Base-by-base conservation (phyloP, 2,329 filamentous ascomycete species). In the Fusarium dimerum region DNA sequence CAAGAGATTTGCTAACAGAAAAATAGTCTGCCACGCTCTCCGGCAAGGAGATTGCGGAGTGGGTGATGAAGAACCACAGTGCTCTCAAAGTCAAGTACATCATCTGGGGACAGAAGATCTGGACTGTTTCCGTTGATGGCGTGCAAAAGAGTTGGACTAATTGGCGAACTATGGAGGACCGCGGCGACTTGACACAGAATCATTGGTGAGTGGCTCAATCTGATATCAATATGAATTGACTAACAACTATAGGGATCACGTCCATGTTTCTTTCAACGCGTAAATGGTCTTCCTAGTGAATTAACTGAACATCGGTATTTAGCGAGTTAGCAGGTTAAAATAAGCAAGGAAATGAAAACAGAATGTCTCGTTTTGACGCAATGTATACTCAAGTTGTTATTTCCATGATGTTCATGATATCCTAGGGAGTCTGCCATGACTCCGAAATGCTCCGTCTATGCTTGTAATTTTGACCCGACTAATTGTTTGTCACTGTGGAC, bases 41-140 rank as follows among this genome's bases (percentile, higher is more conserved):
- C 2, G 76, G 76, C 9, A 67, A 68, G 18, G 66, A 74, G 34
- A 76, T 79, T 34, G 77, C 76, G 2, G 75, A 79, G 60, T 79
- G 76, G 75, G 68, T 75, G 20, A 78, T 78, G 77, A 70, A 72
- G 32, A 75, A 79, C 55, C 68, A 70, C 13, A 59, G 42, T 26
- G 36, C 64, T 6, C 68, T 78, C 8, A 71, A 73, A 51, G 62
- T 79, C 59, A 78, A 76, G 63, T 79, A 79, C 53, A 71, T 79
- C 44, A 79, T 78, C 57, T 79, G 76, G 76, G 77, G 76, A 16
- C 76, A 79, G 65, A 71, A 68, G 53, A 79, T 79, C 60, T 79
- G 76, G 76, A 71, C 66, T 45, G 62, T 70, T 5, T 65, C 63
- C 26, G 55, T 61, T 39, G 74, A 77, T 40, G 54, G 60, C 40